Percentiles rank a stretch among this genome's conserved stretches.
Evolutionary conservation across 2,329 filamentous ascomycete species (phyloP).

Genomic region (Ophiostoma australiae): DNA sequence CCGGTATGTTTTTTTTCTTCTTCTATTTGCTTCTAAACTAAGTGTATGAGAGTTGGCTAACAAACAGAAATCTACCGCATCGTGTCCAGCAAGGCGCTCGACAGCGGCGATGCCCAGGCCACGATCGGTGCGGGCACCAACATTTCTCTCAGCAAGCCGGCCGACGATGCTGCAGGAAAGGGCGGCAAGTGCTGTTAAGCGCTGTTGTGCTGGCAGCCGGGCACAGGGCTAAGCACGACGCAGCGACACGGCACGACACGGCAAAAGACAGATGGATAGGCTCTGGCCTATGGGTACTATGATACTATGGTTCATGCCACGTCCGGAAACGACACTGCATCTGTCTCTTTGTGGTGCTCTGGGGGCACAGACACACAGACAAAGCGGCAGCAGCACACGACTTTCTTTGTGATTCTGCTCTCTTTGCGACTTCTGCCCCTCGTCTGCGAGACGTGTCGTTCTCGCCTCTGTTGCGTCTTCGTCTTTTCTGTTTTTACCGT

Average conservation of each 20-base stretch:
- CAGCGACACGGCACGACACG: constrained; percentile 2
- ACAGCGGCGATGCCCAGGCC: constrained; percentile 79
- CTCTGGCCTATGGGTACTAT: constrained; percentile 20
- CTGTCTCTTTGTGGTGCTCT: background rate
- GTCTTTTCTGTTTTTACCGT: constrained; percentile 1
- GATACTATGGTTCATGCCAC: constrained; percentile 22
- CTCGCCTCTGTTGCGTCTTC: background rate
- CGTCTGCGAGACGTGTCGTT: background rate
- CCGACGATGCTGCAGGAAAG: constrained; percentile 70
- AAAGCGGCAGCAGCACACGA: constrained; percentile 5
- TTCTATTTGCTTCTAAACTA: background rate
- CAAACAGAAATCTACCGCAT: constrained; percentile 96
- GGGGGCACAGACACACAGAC: background rate
- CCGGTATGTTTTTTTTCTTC: constrained; percentile 59
- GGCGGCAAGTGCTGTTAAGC: constrained; percentile 74
- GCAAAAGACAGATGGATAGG: constrained; percentile 18
- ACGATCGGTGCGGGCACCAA: constrained; percentile 75
- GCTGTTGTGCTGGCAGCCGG: constrained; percentile 16
- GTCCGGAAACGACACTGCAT: constrained; percentile 16
- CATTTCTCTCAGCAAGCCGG: constrained; percentile 81
- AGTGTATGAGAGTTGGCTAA: background rate
- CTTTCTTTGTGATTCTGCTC: background rate
- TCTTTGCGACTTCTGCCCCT: background rate
- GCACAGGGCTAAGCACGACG: no score
- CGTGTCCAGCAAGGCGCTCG: constrained; percentile 94